Conservation (phyloP, 306 rosid species). For the Malus orientalis region DNA sequence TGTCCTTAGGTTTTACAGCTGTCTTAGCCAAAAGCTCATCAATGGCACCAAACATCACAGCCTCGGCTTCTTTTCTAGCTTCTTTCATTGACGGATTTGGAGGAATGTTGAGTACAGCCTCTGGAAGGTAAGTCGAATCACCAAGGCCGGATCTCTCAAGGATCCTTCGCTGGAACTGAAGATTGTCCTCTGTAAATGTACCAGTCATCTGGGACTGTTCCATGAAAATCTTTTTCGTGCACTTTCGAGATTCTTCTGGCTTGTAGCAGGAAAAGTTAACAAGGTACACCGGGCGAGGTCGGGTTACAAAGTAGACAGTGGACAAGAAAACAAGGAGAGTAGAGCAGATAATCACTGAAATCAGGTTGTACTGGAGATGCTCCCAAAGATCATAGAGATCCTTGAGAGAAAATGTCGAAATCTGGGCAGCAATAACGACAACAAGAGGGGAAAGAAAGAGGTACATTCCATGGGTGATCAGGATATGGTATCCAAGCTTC, state of each 20-base stretch:
- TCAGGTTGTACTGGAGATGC: constrained; percentile 64
- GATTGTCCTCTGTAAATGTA: constrained; percentile 55
- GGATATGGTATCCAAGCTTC: constrained; percentile 83
- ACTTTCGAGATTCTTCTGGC: constrained; percentile 63
- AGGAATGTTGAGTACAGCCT: constrained; percentile 81
- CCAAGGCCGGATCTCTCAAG: constrained; percentile 94
- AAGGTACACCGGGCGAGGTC: constrained; percentile 71
- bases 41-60: constrained; percentile 84
- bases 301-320: constrained; percentile 70
- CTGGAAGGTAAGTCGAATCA: constrained; percentile 72
- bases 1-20: constrained; percentile 65
- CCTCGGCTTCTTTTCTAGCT: constrained; percentile 86
- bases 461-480: constrained; percentile 85
- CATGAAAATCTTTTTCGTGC: constrained; percentile 71
- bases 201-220: constrained; percentile 60
- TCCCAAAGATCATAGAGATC: constrained; percentile 75
- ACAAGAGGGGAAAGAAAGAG: constrained; percentile 63
- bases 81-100: constrained; percentile 88
- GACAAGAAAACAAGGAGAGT: constrained; percentile 72
- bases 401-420: constrained; percentile 59
- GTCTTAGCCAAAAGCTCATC: constrained; percentile 74
- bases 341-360: constrained; percentile 62
- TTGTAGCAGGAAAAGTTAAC: constrained; percentile 83
- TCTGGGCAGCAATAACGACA: constrained; percentile 58
- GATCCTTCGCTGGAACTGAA: constrained; percentile 69